Conservation (phyloP, 1,284 basidiomycete genomes). For the Golubevia pallescens region DNA sequence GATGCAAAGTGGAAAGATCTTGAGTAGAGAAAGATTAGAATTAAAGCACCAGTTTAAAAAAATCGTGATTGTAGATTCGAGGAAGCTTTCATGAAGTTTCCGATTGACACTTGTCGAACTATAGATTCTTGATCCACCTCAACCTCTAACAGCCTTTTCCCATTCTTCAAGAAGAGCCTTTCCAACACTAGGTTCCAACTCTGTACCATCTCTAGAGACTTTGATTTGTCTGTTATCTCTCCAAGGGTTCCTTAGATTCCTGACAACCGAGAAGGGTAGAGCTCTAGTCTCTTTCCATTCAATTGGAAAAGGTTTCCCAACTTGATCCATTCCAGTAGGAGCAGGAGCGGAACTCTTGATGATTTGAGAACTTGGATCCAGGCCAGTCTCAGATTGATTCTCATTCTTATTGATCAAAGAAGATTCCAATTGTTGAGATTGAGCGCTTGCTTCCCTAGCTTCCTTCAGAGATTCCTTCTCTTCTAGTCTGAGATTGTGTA, state of each 20-base stretch:
- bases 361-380: neutral
- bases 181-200: conserved; percentile 83
- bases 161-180: conserved; percentile 78
- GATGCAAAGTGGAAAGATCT: no score
- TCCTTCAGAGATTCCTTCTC: conserved; percentile 30
- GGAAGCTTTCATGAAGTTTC: no score
- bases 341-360: conserved; percentile 5
- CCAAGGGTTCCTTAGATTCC: conserved; percentile 87
- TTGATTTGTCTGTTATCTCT: conserved; percentile 89
- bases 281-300: conserved; percentile 80
- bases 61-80: no score
- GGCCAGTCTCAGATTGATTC: conserved; percentile 7
- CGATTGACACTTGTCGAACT: no score
- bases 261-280: conserved; percentile 78
- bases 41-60: no score
- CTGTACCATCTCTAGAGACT: conserved; percentile 84
- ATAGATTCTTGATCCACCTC: no score
- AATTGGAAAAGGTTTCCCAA: conserved; percentile 80
- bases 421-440: conserved; percentile 55
- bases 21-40: no score
- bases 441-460: neutral
- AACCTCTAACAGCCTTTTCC: conserved; percentile 65
- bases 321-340: conserved; percentile 64
- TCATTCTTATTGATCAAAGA: conserved; percentile 36
- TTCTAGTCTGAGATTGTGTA: conserved; percentile 54